Conservation (phyloP, 176 grass and related monocot genomes). For the Ensete glaucum region DNA sequence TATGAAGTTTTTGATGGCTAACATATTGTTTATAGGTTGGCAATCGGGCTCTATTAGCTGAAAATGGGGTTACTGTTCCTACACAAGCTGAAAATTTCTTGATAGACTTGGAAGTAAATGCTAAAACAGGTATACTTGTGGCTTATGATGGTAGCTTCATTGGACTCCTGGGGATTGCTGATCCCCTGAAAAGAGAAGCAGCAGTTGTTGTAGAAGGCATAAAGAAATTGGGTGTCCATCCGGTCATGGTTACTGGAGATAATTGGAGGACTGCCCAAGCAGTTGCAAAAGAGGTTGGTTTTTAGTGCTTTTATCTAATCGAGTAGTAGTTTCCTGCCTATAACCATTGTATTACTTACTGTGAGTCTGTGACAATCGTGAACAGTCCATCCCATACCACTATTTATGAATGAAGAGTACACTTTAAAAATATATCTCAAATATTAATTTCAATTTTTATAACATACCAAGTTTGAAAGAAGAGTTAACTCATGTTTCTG, state of each 20-base stretch:
- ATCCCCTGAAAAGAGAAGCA: constrained; percentile 95
- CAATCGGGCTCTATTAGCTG: constrained; percentile 61
- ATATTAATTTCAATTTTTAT: neutral
- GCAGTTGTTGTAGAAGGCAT: constrained; percentile 82
- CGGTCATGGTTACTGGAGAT: constrained; percentile 94
- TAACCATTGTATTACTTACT: neutral
- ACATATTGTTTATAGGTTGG: constrained; percentile 33
- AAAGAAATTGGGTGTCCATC: constrained; percentile 82
- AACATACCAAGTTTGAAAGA: neutral
- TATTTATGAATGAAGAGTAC: neutral
- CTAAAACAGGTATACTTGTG: constrained; percentile 92
- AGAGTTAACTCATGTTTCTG: no score
- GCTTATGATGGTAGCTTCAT: constrained; percentile 55
- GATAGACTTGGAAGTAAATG: constrained; percentile 72
- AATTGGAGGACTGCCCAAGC: constrained; percentile 86
- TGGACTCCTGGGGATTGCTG: constrained; percentile 74
- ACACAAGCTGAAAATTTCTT: constrained; percentile 76
- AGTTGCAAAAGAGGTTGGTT: constrained; percentile 71
- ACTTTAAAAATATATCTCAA: neutral
- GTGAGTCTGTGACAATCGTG: neutral
- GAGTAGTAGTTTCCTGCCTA: neutral
- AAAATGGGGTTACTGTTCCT: constrained; percentile 47
- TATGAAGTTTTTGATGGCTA: neutral
- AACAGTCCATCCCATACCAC: neutral
- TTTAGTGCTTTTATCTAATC: neutral